Percentiles rank a stretch among this genome's conserved stretches.
These are phyloP conservation scores for Suillus sp. DNA, from an alignment of 768 basidiomycete species.

Conservation along the genomic window DNA sequence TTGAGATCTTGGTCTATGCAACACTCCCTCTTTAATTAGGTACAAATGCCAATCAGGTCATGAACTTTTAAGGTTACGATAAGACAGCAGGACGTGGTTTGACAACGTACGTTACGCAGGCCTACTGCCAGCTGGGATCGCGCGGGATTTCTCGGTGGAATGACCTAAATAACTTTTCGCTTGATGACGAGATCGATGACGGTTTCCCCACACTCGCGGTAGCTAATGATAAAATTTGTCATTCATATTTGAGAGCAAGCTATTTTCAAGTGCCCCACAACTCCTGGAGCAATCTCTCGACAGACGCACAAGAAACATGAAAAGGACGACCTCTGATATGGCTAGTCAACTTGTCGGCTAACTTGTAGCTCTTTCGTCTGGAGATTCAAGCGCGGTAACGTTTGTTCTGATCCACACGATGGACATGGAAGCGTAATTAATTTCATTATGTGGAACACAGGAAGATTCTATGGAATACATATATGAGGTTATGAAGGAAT, in stretches of 20 bases:
- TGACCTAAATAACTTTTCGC: no score
- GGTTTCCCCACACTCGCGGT: no score
- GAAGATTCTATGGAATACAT: neutral
- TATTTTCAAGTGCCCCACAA: neutral
- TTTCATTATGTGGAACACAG: neutral
- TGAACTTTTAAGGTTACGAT: neutral
- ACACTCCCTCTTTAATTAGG: neutral
- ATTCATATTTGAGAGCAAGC: no score
- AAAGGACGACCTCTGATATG: neutral
- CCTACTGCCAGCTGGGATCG: no score
- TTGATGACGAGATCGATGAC: no score
- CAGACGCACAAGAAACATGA: neutral
- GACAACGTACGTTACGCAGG: no score
- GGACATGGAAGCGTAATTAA: no score
- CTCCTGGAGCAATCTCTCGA: neutral
- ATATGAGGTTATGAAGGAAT: neutral
- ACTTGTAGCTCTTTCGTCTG: neutral
- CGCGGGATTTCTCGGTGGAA: no score
- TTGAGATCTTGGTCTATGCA: neutral
- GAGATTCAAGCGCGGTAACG: neutral
- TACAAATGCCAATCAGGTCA: neutral
- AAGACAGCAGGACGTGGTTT: conserved; percentile 54
- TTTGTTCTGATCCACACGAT: neutral
- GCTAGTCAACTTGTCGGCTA: neutral
- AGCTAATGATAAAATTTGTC: no score